Conservation (phyloP, 1,284 basidiomycete genomes). For the Apiotrichum brassicae region DNA sequence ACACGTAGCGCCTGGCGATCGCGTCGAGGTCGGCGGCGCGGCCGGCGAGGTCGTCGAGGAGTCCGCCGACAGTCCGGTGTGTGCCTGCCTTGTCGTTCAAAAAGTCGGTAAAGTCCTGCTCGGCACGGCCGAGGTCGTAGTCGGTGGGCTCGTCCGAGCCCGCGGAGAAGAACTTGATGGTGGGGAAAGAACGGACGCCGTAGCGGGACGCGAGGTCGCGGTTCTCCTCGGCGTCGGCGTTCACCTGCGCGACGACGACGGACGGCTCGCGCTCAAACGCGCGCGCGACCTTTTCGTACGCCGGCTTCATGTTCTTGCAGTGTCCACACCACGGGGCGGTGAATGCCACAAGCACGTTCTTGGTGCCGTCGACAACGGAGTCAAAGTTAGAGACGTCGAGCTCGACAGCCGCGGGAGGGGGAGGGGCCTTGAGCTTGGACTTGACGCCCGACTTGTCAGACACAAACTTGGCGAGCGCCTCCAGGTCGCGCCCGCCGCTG, state of each 20-base stretch:
- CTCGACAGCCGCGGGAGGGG: slow-evolving; percentile 64
- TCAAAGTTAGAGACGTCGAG: slow-evolving; percentile 70
- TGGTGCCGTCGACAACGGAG: slow-evolving; percentile 62
- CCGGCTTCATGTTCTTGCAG: slow-evolving; percentile 63
- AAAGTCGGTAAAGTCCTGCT: slow-evolving; percentile 50
- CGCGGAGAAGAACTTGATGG: slow-evolving; percentile 90
- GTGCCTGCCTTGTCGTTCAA: slow-evolving; percentile 84
- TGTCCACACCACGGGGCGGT: slow-evolving; percentile 56
- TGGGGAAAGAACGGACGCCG: slow-evolving; percentile 71
- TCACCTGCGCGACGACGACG: slow-evolving; percentile 81
- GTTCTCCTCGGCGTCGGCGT: slow-evolving; percentile 80
- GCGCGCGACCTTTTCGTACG: slow-evolving; percentile 75
- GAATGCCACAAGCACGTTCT: slow-evolving; percentile 85
- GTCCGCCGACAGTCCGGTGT: slow-evolving; percentile 71
- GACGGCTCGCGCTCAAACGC: slow-evolving; percentile 71
- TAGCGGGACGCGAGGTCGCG: slow-evolving; percentile 67
- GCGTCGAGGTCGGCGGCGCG: slow-evolving; percentile 66
- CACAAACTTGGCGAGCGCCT: slow-evolving; percentile 69
- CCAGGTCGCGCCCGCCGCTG: slow-evolving; percentile 72
- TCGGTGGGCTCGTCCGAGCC: slow-evolving; percentile 52
- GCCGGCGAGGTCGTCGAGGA: slow-evolving; percentile 75
- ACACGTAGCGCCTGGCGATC: slow-evolving; percentile 71
- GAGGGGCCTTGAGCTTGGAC: slow-evolving; percentile 75
- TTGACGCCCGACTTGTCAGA: slow-evolving; percentile 69
- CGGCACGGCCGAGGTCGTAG: slow-evolving; percentile 52